Conservation (phyloP, 306 rosid species). For the Luffa aegyptiaca region DNA sequence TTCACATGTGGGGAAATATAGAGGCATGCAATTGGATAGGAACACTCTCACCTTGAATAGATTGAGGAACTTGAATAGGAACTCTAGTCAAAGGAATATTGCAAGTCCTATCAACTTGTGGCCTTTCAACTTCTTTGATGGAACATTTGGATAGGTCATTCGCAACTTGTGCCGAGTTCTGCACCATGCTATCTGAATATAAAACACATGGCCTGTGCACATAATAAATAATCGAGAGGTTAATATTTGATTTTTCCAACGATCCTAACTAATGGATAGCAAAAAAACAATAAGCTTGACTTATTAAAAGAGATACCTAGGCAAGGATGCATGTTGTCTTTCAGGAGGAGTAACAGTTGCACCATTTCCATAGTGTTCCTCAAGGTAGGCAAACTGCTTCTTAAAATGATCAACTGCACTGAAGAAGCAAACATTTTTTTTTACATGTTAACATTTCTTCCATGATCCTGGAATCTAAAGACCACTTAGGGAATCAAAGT, state of each 20-base stretch:
- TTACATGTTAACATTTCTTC: neutral
- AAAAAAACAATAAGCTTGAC: neutral
- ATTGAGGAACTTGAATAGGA: constrained; percentile 76
- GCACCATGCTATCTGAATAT: constrained; percentile 56
- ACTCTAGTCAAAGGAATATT: constrained; percentile 47
- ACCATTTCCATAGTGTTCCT: constrained; percentile 91
- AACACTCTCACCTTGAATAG: constrained; percentile 56
- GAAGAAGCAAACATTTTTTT: constrained; percentile 5
- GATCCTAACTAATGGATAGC: constrained; percentile 3
- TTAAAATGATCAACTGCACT: constrained; percentile 98
- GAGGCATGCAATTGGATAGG: neutral
- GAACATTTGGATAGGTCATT: constrained; percentile 73
- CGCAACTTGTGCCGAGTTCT: constrained; percentile 49
- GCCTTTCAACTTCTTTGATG: constrained; percentile 77
- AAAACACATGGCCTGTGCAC: constrained; percentile 62
- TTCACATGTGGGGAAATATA: neutral
- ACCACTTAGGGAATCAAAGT: neutral
- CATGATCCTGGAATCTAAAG: neutral
- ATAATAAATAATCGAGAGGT: constrained; percentile 15
- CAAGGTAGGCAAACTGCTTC: constrained; percentile 96
- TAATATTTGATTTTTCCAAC: neutral
- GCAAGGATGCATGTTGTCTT: constrained; percentile 95
- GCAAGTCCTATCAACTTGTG: constrained; percentile 45
- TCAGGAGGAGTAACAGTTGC: constrained; percentile 71
- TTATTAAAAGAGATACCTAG: constrained; percentile 44